phyloP scores from a whole-genome alignment of 495 filamentous ascomycete species.

The Penicillium turbatum region DNA sequence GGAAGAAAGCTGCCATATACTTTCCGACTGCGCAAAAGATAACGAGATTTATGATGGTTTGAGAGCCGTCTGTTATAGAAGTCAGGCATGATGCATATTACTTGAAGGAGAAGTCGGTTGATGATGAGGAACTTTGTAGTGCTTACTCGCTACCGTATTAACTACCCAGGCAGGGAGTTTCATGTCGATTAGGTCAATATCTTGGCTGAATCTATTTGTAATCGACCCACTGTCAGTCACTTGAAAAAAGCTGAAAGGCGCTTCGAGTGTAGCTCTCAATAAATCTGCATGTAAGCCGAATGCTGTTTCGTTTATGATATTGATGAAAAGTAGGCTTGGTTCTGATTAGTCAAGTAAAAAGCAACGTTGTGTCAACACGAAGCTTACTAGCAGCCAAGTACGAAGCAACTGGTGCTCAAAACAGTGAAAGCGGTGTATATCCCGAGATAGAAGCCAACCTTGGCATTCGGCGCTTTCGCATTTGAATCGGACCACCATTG shows the following conservation, averaged over 20 bases:
- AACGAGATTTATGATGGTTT: background rate
- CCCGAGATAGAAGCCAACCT: background rate
- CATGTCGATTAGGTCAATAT: background rate
- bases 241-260: background rate
- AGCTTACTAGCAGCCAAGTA: background rate
- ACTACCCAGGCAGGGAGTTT: background rate
- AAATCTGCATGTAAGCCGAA: background rate
- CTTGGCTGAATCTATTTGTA: background rate
- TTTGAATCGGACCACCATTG: constrained; percentile 1
- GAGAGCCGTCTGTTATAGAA: no score
- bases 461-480: background rate
- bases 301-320: background rate
- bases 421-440: background rate
- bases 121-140: background rate
- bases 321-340: background rate
- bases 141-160: background rate
- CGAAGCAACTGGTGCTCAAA: background rate
- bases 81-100: no score
- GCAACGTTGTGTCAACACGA: background rate
- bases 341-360: no score
- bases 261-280: background rate
- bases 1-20: background rate
- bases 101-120: no score
- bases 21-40: background rate
- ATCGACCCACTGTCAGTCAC: background rate